Percentiles rank a stretch among this genome's conserved stretches.
Evolutionary conservation across 805 yeast species (phyloP).

Genomic region (Candida pseudoglaebosa): DNA sequence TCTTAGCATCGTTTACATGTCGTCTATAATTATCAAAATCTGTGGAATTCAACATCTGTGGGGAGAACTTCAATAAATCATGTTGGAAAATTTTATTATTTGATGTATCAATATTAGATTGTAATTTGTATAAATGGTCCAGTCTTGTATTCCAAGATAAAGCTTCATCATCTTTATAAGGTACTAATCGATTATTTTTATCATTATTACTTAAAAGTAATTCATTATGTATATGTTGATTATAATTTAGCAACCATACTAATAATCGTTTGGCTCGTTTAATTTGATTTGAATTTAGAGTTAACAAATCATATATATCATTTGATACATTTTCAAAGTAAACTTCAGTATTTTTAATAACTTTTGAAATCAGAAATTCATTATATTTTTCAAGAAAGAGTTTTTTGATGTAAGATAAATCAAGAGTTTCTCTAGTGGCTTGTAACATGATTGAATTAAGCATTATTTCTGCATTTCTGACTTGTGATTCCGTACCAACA

Average conservation of each 20-base stretch:
- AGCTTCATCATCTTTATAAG: constrained; percentile 28
- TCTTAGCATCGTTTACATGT: background rate
- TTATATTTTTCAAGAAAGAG: constrained; percentile 20
- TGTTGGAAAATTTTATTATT: background rate
- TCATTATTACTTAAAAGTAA: constrained; percentile 7
- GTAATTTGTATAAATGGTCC: constrained; percentile 14
- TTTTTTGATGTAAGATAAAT: constrained; percentile 1
- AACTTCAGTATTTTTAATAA: constrained; percentile 31
- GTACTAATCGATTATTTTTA: constrained; percentile 13
- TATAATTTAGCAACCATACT: constrained; percentile 36
- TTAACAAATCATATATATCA: constrained; percentile 27
- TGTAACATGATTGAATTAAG: constrained; percentile 25
- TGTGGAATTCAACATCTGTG: constrained; percentile 1
- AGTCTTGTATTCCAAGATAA: constrained; percentile 29
- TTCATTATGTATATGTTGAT: constrained; percentile 18
- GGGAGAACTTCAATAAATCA: constrained; percentile 7
- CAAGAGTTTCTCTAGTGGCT: constrained; percentile 2
- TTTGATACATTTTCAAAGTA: constrained; percentile 25
- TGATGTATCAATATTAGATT: background rate
- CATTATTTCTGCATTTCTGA: constrained; percentile 42
- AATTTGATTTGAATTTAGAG: constrained; percentile 25
- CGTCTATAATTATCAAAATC: background rate
- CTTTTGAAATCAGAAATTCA: constrained; percentile 19
- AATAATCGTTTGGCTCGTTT: constrained; percentile 34
- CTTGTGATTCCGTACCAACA: constrained; percentile 38